phyloP scores from a whole-genome alignment of 2,329 filamentous ascomycete species.

The Penicillium sp. region DNA sequence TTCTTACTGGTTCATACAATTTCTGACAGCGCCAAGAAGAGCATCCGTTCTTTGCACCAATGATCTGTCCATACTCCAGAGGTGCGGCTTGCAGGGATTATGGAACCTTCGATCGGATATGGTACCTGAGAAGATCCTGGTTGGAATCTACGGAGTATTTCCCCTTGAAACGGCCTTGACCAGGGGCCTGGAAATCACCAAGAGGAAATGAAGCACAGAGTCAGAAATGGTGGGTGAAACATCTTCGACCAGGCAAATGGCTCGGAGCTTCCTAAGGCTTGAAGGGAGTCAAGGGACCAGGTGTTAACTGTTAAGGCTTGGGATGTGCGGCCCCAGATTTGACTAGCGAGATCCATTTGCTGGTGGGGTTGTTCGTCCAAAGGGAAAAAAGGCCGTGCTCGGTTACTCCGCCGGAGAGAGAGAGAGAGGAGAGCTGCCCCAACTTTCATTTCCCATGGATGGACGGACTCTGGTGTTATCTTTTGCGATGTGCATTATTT shows the following conservation, averaged over 20 bases:
- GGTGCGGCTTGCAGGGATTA: constrained; percentile 28
- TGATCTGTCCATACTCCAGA: constrained; percentile 10
- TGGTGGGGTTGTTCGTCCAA: constrained; percentile 32
- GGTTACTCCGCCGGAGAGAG: constrained; percentile 15
- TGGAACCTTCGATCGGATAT: constrained; percentile 23
- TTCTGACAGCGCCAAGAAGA: constrained; percentile 13
- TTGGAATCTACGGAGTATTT: background rate
- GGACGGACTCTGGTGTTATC: background rate
- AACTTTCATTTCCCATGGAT: background rate
- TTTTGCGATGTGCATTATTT: background rate
- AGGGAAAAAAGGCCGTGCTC: constrained; percentile 16
- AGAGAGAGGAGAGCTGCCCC: constrained; percentile 1
- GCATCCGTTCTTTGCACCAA: constrained; percentile 1
- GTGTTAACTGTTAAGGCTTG: constrained; percentile 28
- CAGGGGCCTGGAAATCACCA: background rate
- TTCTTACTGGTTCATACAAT: background rate
- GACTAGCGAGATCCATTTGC: constrained; percentile 34
- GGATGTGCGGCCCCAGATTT: constrained; percentile 38
- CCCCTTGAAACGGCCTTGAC: background rate
- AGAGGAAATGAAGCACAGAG: background rate
- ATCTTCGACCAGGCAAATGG: background rate
- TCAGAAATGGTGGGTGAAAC: background rate
- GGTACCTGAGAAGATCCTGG: constrained; percentile 17
- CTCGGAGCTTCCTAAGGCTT: background rate
- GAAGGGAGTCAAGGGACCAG: constrained; percentile 7